Evolutionary conservation across 495 filamentous ascomycete genomes (phyloP).

Genomic region (Daldinia grandis): DNA sequence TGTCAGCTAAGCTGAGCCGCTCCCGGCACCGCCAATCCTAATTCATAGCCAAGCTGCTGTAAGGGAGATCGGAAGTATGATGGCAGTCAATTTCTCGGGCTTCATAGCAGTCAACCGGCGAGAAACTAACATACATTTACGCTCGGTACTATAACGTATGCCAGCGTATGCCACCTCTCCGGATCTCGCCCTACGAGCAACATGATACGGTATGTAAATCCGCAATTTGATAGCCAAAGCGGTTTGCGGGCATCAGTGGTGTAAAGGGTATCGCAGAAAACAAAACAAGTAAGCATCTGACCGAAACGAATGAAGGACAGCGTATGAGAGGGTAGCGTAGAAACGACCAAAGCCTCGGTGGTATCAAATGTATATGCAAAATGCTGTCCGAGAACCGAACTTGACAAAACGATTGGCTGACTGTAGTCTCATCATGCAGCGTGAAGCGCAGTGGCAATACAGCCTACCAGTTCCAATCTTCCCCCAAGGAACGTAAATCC

Average conservation of each 20-base stretch:
- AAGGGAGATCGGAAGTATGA: slow-evolving; percentile 5
- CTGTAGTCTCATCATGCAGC: slow-evolving; percentile 27
- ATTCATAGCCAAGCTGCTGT: slow-evolving; percentile 10
- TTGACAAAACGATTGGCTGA: slow-evolving; percentile 20
- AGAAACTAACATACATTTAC: slow-evolving; percentile 10
- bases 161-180: neutral
- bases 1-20: slow-evolving; percentile 11
- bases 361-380: slow-evolving; percentile 45
- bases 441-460: slow-evolving; percentile 29
- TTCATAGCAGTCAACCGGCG: neutral
- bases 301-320: slow-evolving; percentile 30
- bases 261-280: slow-evolving; percentile 37
- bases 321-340: slow-evolving; percentile 17
- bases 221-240: slow-evolving; percentile 19
- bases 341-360: slow-evolving; percentile 34
- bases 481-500: slow-evolving; percentile 36
- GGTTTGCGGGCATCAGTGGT: slow-evolving; percentile 35
- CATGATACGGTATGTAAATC: slow-evolving; percentile 24
- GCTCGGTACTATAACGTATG: slow-evolving; percentile 9
- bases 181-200: slow-evolving; percentile 7
- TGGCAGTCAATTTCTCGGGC: neutral
- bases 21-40: slow-evolving; percentile 4
- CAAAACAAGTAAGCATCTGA: slow-evolving; percentile 21
- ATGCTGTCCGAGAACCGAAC: slow-evolving; percentile 31
- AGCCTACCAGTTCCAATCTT: slow-evolving; percentile 16